Conservation (phyloP, 176 grass and related monocot species). For the Miscanthus lutarioriparius region DNA sequence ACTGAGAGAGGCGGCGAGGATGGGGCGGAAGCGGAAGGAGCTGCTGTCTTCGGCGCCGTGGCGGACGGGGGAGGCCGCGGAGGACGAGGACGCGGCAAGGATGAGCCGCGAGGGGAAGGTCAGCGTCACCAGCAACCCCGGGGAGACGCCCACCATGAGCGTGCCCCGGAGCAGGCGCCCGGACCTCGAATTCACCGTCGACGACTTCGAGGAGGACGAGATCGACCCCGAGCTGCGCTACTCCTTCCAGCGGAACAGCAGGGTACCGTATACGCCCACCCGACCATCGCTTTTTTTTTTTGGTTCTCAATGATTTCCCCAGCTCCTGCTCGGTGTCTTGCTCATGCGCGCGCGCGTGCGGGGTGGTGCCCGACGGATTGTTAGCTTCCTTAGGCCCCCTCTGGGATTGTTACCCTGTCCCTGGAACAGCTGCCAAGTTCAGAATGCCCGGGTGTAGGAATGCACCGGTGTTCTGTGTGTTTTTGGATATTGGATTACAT, state of each 20-base stretch:
- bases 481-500: not conserved
- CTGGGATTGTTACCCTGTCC: no score
- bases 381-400: not conserved
- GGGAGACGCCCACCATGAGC: slow-evolving; percentile 77
- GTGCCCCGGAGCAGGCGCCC: slow-evolving; percentile 47
- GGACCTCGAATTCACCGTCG: slow-evolving; percentile 38
- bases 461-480: not conserved
- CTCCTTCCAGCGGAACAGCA: slow-evolving; percentile 62
- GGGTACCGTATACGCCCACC: slow-evolving; percentile 17
- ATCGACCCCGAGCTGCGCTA: slow-evolving; percentile 77
- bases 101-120: slow-evolving; percentile 67
- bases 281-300: not conserved
- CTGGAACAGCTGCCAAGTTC: not conserved
- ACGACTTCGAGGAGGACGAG: slow-evolving; percentile 68
- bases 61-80: slow-evolving; percentile 68
- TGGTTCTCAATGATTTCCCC: no score
- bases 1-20: not conserved
- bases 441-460: not conserved
- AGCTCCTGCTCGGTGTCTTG: not conserved
- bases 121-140: slow-evolving; percentile 65
- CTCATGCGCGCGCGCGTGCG: not conserved
- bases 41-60: slow-evolving; percentile 78
- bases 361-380: not conserved
- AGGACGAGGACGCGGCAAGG: slow-evolving; percentile 50
- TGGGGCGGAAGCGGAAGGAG: slow-evolving; percentile 75